Percentiles rank a stretch among this genome's conserved stretches.
These are phyloP conservation scores for Euryodendron excelsum DNA, from an alignment of 148 eudicot species.

Conservation along the genomic window DNA sequence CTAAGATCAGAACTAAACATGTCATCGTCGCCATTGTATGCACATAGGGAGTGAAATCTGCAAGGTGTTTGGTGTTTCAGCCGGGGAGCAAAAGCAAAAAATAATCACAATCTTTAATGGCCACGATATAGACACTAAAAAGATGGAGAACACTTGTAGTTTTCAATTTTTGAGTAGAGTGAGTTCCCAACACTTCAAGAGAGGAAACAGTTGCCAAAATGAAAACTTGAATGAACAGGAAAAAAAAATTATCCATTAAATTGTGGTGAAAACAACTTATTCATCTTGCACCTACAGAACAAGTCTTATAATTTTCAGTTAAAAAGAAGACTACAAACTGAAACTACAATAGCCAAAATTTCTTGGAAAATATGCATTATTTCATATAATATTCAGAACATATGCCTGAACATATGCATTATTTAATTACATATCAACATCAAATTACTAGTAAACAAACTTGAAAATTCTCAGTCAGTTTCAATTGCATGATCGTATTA, in stretches of 20 bases:
- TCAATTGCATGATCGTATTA: background rate
- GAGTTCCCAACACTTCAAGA: too few relatives aligned
- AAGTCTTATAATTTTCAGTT: too few relatives aligned
- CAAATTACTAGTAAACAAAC: background rate
- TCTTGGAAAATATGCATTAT: too few relatives aligned
- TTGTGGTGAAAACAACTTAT: background rate
- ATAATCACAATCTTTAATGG: background rate
- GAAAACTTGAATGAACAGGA: too few relatives aligned
- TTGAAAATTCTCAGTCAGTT: background rate
- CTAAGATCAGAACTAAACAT: too few relatives aligned
- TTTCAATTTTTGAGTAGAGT: too few relatives aligned
- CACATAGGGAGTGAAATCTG: background rate
- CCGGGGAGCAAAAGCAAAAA: background rate
- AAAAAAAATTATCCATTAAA: background rate
- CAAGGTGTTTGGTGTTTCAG: conserved; percentile 17
- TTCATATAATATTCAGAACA: too few relatives aligned
- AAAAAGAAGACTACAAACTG: background rate
- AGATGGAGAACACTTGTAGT: too few relatives aligned
- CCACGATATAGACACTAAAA: background rate
- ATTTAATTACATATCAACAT: background rate
- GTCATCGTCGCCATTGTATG: too few relatives aligned
- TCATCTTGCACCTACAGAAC: background rate
- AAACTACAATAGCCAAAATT: background rate
- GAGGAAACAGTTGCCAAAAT: too few relatives aligned
- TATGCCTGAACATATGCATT: too few relatives aligned